Base-by-base conservation (phyloP, 2,329 filamentous ascomycete species). In the Pseudocercospora fijiensis region DNA sequence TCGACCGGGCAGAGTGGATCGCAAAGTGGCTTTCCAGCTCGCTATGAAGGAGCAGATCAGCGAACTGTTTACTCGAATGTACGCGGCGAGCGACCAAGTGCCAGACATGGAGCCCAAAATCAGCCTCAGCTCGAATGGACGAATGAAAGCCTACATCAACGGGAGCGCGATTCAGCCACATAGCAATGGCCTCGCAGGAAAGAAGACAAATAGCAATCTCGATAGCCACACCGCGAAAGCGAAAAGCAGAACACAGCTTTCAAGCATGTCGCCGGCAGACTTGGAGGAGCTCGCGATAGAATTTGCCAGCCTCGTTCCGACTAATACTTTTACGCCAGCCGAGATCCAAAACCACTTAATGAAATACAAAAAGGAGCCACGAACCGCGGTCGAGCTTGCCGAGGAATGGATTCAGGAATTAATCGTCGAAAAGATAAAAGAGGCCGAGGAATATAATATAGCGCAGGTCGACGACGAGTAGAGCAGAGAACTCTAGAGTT, bases 1-100 rank as follows among this genome's bases (percentile, higher is more conserved):
- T 57, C 83, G 90, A 0, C 89, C 90, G 0, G 90, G 90, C 0
- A 82, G 89, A 1, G 87, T 93, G 3, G 88, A 91, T 69, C 81
- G 85, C 75, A 85, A 89, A 64, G 82, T 91, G 0, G 80, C 80
- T 10, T 90, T 92, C 75, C 82, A 74, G 4, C 74, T 78, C 2
- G 80, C 80, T 1, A 78, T 76, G 27, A 69, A 70, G 26, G 72
- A 74, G 1, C 80, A 82, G 64, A 76, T 78, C 10, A 70, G 72
- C 30, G 76, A 81, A 62, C 76, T 81, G 18, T 83, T 81, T 67
- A 68, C 73, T 4, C 72, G 79, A 26, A 75, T 77, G 74, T 77
- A 75, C 57, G 68, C 70, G 16, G 68, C 67, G 1, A 67, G 65
- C 45, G 71, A 74, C 3, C 64, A 68, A 43, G 60, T 67, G 1